phyloP scores from a whole-genome alignment of 2,329 filamentous ascomycete species.

The Shiraia sp. region DNA sequence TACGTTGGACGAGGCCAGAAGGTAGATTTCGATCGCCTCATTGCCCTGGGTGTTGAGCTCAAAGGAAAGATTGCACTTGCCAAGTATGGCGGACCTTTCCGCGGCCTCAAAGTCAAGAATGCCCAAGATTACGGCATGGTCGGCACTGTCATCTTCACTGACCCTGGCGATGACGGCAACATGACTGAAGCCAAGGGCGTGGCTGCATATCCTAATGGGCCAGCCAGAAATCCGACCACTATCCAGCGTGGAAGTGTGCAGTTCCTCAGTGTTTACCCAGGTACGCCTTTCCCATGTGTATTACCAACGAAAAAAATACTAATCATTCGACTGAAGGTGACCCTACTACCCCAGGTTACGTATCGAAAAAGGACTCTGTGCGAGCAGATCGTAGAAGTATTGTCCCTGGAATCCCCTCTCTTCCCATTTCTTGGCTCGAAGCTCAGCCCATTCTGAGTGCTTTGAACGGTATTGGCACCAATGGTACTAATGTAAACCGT shows the following conservation, averaged over 20 bases:
- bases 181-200: slow-evolving; percentile 53
- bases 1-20: slow-evolving; percentile 50
- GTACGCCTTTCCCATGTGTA: too few species aligned
- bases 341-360: slow-evolving; percentile 62
- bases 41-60: slow-evolving; percentile 47
- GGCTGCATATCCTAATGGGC: slow-evolving; percentile 48
- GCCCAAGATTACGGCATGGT: slow-evolving; percentile 52
- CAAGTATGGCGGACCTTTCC: slow-evolving; percentile 51
- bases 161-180: slow-evolving; percentile 53
- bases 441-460: slow-evolving; percentile 79
- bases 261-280: slow-evolving; percentile 64
- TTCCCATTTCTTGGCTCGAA: slow-evolving; percentile 83
- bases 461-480: slow-evolving; percentile 79
- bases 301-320: too few species aligned
- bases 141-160: slow-evolving; percentile 51
- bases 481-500: slow-evolving; percentile 47
- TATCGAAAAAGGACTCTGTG: slow-evolving; percentile 78
- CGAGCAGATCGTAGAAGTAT: slow-evolving; percentile 66
- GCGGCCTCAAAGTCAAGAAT: slow-evolving; percentile 55
- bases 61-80: slow-evolving; percentile 55
- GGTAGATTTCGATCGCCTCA: slow-evolving; percentile 52
- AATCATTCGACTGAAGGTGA: slow-evolving; percentile 22
- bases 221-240: slow-evolving; percentile 50
- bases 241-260: slow-evolving; percentile 54
- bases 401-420: slow-evolving; percentile 78